Percentiles rank a stretch among this genome's conserved stretches.
phyloP scores from a whole-genome alignment of 129 eudicot genomes.

The Centrapalus pauciflorus region DNA sequence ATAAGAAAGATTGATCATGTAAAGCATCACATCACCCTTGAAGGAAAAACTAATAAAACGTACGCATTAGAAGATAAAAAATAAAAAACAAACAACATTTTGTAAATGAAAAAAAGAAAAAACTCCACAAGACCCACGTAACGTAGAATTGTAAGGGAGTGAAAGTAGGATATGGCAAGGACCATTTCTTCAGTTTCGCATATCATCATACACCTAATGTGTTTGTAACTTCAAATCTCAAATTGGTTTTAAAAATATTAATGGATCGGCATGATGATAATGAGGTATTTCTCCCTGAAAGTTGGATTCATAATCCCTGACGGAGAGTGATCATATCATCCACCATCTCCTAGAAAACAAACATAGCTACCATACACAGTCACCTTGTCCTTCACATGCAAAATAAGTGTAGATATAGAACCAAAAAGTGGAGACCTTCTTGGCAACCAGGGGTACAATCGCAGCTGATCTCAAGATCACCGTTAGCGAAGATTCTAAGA shows the following conservation, averaged over 20 bases:
- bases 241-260: background rate
- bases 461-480: slow-evolving; percentile 61
- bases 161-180: background rate
- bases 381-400: slow-evolving; percentile 36
- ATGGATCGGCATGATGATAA: background rate
- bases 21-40: background rate
- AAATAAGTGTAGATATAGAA: background rate
- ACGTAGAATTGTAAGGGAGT: background rate
- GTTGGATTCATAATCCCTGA: background rate
- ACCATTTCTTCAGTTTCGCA: slow-evolving; percentile 18
- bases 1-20: background rate
- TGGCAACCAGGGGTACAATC: slow-evolving; percentile 80
- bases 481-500: slow-evolving; percentile 60
- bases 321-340: background rate
- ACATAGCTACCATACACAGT: slow-evolving; percentile 13
- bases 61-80: background rate
- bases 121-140: background rate
- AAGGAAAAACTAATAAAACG: slow-evolving; percentile 3
- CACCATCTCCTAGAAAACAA: background rate
- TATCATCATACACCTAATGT: slow-evolving; percentile 32
- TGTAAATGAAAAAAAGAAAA: background rate
- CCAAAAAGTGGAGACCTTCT: slow-evolving; percentile 37
- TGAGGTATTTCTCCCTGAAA: background rate
- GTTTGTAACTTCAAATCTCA: background rate
- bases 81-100: background rate